Evolutionary conservation across 371 early-diverging fungal species (phyloP).

Genomic region (Fennellomyces sp.): DNA sequence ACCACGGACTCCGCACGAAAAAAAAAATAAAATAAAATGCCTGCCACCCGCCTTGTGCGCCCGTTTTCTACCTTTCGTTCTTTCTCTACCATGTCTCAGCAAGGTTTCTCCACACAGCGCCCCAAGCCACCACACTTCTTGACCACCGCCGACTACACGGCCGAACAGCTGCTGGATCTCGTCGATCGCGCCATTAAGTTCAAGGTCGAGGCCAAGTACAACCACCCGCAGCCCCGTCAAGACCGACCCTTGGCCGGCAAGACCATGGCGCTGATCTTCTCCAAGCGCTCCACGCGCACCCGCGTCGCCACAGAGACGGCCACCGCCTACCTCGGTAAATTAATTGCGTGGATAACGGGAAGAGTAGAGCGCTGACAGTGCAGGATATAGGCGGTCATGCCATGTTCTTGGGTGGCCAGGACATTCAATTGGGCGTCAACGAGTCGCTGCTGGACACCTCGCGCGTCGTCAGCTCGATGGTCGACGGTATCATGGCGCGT

Average conservation of each 20-base stretch:
- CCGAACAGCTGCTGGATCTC: constrained; percentile 47
- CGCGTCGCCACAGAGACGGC: constrained; percentile 95
- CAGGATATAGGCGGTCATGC: constrained; percentile 84
- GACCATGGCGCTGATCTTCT: constrained; percentile 86
- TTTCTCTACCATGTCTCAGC: constrained; percentile 10
- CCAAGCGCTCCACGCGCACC: constrained; percentile 95
- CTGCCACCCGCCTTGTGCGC: background rate
- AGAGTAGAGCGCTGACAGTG: too few species aligned
- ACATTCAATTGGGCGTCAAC: constrained; percentile 94
- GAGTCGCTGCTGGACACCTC: constrained; percentile 90
- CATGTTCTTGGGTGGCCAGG: constrained; percentile 91
- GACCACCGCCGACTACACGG: constrained; percentile 50
- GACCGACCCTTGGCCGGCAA: constrained; percentile 71
- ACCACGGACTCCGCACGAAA: background rate
- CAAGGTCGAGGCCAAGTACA: constrained; percentile 47
- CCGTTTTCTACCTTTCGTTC: constrained; percentile 4
- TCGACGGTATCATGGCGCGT: constrained; percentile 92
- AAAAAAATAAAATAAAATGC: constrained; percentile 1
- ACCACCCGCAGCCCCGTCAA: constrained; percentile 33
- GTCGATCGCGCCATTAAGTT: constrained; percentile 44
- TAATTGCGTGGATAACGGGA: too few species aligned
- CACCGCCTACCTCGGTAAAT: constrained; percentile 76
- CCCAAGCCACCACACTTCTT: constrained; percentile 49
- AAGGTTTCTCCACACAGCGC: constrained; percentile 14
- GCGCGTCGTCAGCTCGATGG: constrained; percentile 92